These are phyloP conservation scores for Theileria sp. DNA, from an alignment of 169 alveolate species.

Conservation along the genomic window DNA sequence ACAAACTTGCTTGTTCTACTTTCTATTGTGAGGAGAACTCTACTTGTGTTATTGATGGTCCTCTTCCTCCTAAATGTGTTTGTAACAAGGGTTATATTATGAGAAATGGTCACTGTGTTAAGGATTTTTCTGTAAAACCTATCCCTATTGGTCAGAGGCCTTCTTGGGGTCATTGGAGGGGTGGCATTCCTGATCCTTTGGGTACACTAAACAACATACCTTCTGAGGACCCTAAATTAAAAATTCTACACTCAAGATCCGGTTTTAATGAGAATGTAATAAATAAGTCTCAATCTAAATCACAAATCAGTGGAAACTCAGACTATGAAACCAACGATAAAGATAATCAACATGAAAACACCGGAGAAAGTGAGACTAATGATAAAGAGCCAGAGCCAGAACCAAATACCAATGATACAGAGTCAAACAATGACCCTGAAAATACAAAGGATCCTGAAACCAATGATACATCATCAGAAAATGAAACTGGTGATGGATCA, in stretches of 20 bases:
- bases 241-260: neutral
- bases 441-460: neutral
- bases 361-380: neutral
- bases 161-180: conserved; percentile 19
- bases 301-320: neutral
- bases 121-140: neutral
- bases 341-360: neutral
- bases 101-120: conserved; percentile 8
- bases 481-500: too few relatives aligned
- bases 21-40: conserved; percentile 26
- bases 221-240: conserved; percentile 8
- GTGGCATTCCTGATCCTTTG: conserved; percentile 25
- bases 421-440: neutral
- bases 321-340: neutral
- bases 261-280: neutral
- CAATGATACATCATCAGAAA: too few relatives aligned
- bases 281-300: neutral
- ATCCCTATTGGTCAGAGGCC: conserved; percentile 8
- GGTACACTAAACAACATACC: neutral
- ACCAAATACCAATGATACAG: neutral
- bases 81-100: conserved; percentile 15
- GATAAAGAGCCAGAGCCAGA: neutral
- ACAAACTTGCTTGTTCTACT: conserved; percentile 21
- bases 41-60: conserved; percentile 11
- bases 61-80: conserved; percentile 17